A percentile compares a stretch with the other conserved stretches of the same genome.
Conservation (phyloP, 2,329 filamentous ascomycete species). For the Pestalotiopsis sp. region DNA sequence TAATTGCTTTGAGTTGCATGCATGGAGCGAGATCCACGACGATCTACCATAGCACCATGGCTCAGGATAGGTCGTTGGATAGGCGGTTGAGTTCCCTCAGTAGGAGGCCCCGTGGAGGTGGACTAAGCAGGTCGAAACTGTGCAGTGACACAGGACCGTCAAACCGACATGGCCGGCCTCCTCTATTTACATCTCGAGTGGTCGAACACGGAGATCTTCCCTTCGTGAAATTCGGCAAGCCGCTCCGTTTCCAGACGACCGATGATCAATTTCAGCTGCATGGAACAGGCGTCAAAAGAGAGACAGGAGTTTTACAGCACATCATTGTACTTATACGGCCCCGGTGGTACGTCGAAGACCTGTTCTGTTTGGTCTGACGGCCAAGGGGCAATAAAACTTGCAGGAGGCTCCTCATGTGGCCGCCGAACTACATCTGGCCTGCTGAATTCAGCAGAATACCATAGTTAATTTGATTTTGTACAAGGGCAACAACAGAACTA, state of each 20-base stretch:
- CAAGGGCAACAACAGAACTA: background rate
- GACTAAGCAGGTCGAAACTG: background rate
- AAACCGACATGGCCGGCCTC: background rate
- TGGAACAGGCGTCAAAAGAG: slow-evolving; percentile 10
- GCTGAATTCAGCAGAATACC: slow-evolving; percentile 12
- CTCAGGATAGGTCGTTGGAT: slow-evolving; percentile 9
- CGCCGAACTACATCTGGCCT: slow-evolving; percentile 13
- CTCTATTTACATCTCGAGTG: background rate
- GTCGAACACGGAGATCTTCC: background rate
- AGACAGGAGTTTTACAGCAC: slow-evolving; percentile 9
- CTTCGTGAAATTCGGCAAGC: background rate
- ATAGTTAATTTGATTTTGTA: slow-evolving; percentile 17
- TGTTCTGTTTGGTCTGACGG: background rate
- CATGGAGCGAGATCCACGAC: slow-evolving; percentile 1
- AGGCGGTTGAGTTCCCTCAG: background rate
- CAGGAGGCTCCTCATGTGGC: background rate
- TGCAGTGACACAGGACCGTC: background rate
- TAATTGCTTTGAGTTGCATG: slow-evolving; percentile 31
- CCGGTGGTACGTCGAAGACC: background rate
- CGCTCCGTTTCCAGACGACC: slow-evolving; percentile 3
- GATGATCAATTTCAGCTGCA: slow-evolving; percentile 3
- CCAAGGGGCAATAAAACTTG: background rate
- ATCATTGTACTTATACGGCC: slow-evolving; percentile 1
- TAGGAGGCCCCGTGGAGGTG: background rate
- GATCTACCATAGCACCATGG: background rate